Evolutionary conservation across 163 green algal species (phyloP).

Genomic region (Chlamydomonas reinhardtii): DNA sequence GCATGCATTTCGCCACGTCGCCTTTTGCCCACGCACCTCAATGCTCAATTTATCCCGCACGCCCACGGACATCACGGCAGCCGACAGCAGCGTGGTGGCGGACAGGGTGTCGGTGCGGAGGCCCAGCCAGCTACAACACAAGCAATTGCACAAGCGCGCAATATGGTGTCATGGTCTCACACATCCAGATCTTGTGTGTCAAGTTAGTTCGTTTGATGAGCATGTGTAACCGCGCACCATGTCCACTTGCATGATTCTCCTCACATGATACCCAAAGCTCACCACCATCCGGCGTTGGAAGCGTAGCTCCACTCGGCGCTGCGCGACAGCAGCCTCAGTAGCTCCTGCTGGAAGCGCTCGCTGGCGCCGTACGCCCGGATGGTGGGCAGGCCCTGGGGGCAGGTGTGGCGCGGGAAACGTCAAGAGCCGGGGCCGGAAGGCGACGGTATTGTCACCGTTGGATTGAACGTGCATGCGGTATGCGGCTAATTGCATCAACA

Average conservation of each 20-base stretch:
- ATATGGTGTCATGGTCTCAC: too few species aligned
- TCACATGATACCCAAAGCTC: background rate
- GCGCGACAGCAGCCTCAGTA: background rate
- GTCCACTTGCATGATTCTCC: too few species aligned
- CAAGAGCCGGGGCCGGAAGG: too few species aligned
- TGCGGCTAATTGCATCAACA: too few species aligned
- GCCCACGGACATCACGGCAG: background rate
- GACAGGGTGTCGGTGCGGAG: slow-evolving; percentile 84
- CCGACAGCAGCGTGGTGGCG: slow-evolving; percentile 51
- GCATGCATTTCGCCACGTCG: too few species aligned
- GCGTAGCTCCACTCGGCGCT: background rate
- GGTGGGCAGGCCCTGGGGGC: slow-evolving; percentile 61
- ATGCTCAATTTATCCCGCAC: background rate
- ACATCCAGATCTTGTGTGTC: background rate
- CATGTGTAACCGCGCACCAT: background rate
- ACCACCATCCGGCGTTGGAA: background rate
- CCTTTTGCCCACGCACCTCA: background rate
- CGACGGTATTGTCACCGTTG: too few species aligned
- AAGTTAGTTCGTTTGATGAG: background rate
- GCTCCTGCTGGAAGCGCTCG: background rate
- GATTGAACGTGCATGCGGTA: too few species aligned
- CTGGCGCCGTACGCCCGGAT: slow-evolving; percentile 68
- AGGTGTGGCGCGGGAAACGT: too few species aligned
- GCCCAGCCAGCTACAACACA: slow-evolving; percentile 79
- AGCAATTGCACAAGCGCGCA: too few species aligned